Base-by-base conservation (phyloP, 495 filamentous ascomycete genomes). In the Aspergillus affinis region DNA sequence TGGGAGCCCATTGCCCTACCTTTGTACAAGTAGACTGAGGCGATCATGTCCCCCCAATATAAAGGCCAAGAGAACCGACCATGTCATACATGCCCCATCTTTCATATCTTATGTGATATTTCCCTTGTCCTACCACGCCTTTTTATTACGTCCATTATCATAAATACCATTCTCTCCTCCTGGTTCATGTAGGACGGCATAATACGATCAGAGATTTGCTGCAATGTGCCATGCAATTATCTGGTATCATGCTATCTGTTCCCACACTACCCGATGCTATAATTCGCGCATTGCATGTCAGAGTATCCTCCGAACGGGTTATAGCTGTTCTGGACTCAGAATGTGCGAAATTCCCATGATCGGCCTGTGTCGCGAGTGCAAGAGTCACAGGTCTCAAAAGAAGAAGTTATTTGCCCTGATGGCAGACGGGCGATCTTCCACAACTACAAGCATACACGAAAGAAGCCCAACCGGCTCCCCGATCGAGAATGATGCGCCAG, bases 241-340 rank as follows among this genome's bases (percentile, higher is more conserved):
- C 45, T 77, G 71, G 72, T 69, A 67, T 50, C 60, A 72, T 54
- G 62, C 58, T 53, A 36, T 69, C 23, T 75, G 74, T 59, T 54
- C 54, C 9, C 69, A 72, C 57, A 6, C 23, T 19, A 57, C 66
- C 30, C 51, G 46, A 36, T 19, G 46, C n/a, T 58, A 51, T 46
- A 48, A 53, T 36, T 48, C 55, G 26, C 13, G 44, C 4, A 71
- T 73, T 44, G 36, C 46, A 17, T 77, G 74, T 44, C 32, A 32
- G 1, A 20, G 62, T 15, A 65, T 65, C 46, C 48, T 65, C n/a
- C 45, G 52, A 29, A 54, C 26, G 19, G 67, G 68, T 2, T 61
- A 70, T 48, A 61, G 67, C 26, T 75, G 74, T 51, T 20, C 23
- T 17, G 29, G 48, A 0, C 26, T 59, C n/a, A 56, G 60, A n/a